phyloP scores from a whole-genome alignment of 176 grass and related monocot genomes.

The Aegilops tauschii region DNA sequence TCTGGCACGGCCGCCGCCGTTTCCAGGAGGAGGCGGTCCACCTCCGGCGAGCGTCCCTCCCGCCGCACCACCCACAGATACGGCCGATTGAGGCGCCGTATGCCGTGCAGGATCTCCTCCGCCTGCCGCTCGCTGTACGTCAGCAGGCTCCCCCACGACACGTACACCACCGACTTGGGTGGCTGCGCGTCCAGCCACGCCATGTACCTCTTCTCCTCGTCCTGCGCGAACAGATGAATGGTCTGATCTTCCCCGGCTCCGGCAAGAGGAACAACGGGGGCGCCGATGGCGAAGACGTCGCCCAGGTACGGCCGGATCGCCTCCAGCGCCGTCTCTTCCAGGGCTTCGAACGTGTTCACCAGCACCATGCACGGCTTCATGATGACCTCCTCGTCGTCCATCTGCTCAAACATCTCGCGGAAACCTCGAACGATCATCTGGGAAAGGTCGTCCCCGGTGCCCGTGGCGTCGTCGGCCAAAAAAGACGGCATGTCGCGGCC shows the following conservation, averaged over 20 bases:
- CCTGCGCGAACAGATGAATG: neutral
- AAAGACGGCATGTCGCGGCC: constrained; percentile 41
- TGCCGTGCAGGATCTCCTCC: constrained; percentile 38
- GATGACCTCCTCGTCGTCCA: neutral
- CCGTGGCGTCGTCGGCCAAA: neutral
- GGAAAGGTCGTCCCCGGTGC: neutral
- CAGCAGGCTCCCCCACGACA: constrained; percentile 61
- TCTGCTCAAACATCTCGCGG: neutral
- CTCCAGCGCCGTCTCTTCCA: constrained; percentile 16
- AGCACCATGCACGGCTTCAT: constrained; percentile 22
- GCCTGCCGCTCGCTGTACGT: constrained; percentile 27
- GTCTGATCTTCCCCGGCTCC: neutral
- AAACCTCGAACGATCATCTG: neutral
- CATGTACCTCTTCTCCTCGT: constrained; percentile 31
- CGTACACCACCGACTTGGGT: constrained; percentile 45
- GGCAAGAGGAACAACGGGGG: neutral
- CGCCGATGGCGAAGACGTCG: constrained; percentile 13
- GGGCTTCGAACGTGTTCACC: constrained; percentile 31
- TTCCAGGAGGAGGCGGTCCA: neutral
- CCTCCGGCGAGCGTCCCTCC: constrained; percentile 10
- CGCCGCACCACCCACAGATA: constrained; percentile 47
- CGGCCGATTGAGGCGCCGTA: constrained; percentile 22
- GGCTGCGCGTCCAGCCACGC: constrained; percentile 40
- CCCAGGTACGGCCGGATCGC: neutral
- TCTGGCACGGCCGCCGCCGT: neutral